Evolutionary conservation across 202 grass and related monocot genomes (phyloP), one percentile per base, ranked within the genome.

Genomic region (Dendrocalamus latiflorus): DNA sequence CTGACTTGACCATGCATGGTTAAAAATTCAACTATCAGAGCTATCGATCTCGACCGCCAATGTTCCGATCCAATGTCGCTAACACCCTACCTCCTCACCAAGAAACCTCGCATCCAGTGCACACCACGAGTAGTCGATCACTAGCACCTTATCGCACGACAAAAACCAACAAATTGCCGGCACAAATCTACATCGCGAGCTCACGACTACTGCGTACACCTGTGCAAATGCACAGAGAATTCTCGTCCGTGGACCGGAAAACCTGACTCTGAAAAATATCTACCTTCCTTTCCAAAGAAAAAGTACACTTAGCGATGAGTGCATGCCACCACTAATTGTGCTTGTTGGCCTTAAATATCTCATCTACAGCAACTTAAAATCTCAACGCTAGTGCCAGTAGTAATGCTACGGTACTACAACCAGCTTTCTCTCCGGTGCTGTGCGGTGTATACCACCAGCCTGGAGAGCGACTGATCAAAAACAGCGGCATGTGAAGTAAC

Each of bases 301-400:
- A 82, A 82, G 79, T 8, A 49, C 11, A 15, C 18, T 21, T 16
- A 15, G 7, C 18, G 79, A 82, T 14, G 68, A 38, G 2, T 30
- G 4, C 41, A 36, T 22, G 39, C 38, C 65, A 47, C 53, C 25
- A 3, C 15, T 60, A 57, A 57, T 57, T 34, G 22, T 48, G 13
- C 25, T 80, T 22, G 54, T 4, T 72, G 26, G 12, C 37, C 65
- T 34, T 54, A 81, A 81, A 81, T 61, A 81, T 71, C 79, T 81
- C 67, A 12, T 18, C 28, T 21, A 13, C 79, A 82, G 7, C 54
- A 26, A 18, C 36, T 16, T 26, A 8, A 43, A 53, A 36, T 72
- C 16, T 34, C 14, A 36, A 73, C 30, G 4, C 60, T 18, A 34
- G 60, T 18, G 15, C 26, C 60, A 3, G 6, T 15, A 8, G 28